phyloP scores from a whole-genome alignment of 495 filamentous ascomycete genomes.

The Antarctomyces pellizariae region DNA sequence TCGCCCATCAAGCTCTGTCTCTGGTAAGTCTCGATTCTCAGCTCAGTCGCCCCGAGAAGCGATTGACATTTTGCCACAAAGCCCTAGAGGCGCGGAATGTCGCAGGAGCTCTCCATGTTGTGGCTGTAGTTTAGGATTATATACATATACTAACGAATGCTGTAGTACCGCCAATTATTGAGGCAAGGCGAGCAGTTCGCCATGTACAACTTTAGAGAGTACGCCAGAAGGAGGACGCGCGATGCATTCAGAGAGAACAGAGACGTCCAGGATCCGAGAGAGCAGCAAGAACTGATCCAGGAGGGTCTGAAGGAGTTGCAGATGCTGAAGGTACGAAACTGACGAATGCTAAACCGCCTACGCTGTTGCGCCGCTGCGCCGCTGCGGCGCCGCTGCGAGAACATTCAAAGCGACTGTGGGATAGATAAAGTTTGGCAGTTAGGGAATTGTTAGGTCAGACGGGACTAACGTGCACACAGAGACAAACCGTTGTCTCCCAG shows the following conservation, averaged over 20 bases:
- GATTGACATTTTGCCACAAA: not conserved
- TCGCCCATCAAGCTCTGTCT: constrained; percentile 47
- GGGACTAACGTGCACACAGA: too few species aligned
- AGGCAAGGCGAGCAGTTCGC: constrained; percentile 74
- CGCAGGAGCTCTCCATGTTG: not conserved
- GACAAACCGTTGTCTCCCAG: constrained; percentile 84
- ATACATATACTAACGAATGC: too few species aligned
- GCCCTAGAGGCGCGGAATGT: not conserved
- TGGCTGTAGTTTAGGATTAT: not conserved
- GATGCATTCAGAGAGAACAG: constrained; percentile 75
- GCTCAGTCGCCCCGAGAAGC: too few species aligned
- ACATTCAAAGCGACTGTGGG: too few species aligned
- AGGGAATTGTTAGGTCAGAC: not conserved
- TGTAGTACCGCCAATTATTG: constrained; percentile 79
- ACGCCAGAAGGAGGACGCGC: constrained; percentile 66
- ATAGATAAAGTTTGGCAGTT: too few species aligned
- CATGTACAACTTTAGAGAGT: constrained; percentile 92
- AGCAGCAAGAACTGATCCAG: constrained; percentile 73
- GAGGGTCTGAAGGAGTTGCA: constrained; percentile 71
- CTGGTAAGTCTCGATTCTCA: constrained; percentile 22
- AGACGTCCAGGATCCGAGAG: constrained; percentile 38
- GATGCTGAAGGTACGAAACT: constrained; percentile 61
- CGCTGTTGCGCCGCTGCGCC: too few species aligned
- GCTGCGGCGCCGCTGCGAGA: too few species aligned
- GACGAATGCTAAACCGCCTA: too few species aligned